Evolutionary conservation across 1,284 basidiomycete species (phyloP).

Genomic region (Megacollybia platyphylla): DNA sequence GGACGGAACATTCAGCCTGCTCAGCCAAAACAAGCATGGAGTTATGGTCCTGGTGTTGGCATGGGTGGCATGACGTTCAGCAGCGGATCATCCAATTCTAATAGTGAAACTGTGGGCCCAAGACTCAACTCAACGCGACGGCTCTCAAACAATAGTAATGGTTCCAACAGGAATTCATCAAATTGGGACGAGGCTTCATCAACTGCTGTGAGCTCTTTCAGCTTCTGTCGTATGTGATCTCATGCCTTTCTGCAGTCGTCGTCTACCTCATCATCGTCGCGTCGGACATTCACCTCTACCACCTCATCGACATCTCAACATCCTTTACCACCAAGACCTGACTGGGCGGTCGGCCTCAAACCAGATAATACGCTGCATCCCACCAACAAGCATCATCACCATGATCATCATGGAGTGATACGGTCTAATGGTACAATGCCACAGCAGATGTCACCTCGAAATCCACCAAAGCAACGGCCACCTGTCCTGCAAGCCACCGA

Average conservation of each 20-base stretch:
- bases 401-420: constrained; percentile 15
- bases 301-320: constrained; percentile 56
- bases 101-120: constrained; percentile 45
- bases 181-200: constrained; percentile 61
- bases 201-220: constrained; percentile 44
- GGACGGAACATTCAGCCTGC: constrained; percentile 19
- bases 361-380: constrained; percentile 51
- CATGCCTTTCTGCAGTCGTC: constrained; percentile 34
- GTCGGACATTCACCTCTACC: constrained; percentile 58
- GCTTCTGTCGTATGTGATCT: constrained; percentile 3
- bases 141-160: constrained; percentile 34
- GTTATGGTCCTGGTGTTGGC: constrained; percentile 50
- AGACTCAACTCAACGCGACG: constrained; percentile 42
- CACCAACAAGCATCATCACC: constrained; percentile 31
- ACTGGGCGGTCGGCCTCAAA: constrained; percentile 75
- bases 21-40: constrained; percentile 43
- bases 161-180: constrained; percentile 43
- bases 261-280: constrained; percentile 65
- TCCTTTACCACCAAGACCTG: constrained; percentile 66
- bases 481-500: constrained; percentile 43
- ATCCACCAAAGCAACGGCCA: constrained; percentile 8
- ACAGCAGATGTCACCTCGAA: constrained; percentile 6
- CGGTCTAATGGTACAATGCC: constrained; percentile 10
- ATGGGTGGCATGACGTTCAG: constrained; percentile 23
- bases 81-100: constrained; percentile 9